A percentile compares a stretch with the other conserved stretches of the same genome.
These are phyloP conservation scores for Starmera stellimalicola DNA, from an alignment of 1,139 yeast species.

Conservation along the genomic window DNA sequence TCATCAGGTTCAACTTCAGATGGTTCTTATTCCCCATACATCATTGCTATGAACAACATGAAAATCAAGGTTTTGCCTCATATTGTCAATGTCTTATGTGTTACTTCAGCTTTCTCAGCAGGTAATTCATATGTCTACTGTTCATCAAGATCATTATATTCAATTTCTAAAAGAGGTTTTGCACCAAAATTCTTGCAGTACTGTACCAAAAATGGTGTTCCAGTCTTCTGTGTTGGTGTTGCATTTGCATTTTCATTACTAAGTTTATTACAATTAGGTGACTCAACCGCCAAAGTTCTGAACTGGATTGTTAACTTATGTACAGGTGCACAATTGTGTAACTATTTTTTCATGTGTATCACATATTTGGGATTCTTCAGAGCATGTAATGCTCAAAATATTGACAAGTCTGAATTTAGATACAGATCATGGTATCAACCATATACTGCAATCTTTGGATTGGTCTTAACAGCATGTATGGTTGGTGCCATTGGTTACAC, in stretches of 20 bases:
- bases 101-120: constrained; percentile 50
- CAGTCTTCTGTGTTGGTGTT: constrained; percentile 33
- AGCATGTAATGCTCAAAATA: constrained; percentile 33
- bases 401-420: constrained; percentile 28
- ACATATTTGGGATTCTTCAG: constrained; percentile 36
- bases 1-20: constrained; percentile 35
- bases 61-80: constrained; percentile 41
- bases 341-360: constrained; percentile 37
- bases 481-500: constrained; percentile 56
- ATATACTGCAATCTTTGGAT: constrained; percentile 40
- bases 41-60: constrained; percentile 40
- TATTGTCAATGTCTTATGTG: constrained; percentile 42
- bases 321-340: constrained; percentile 41
- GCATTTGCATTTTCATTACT: constrained; percentile 35
- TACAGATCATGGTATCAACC: constrained; percentile 40
- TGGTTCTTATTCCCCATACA: constrained; percentile 34
- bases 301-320: constrained; percentile 39
- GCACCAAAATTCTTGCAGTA: constrained; percentile 38
- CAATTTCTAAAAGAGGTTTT: constrained; percentile 40
- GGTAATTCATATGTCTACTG: constrained; percentile 53
- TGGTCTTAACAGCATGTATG: constrained; percentile 41
- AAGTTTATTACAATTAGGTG: constrained; percentile 24
- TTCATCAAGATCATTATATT: constrained; percentile 37
- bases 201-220: constrained; percentile 40
- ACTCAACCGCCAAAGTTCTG: constrained; percentile 32